phyloP scores from a whole-genome alignment of 257 asterid genomes.

The Solanum paucissectum region DNA sequence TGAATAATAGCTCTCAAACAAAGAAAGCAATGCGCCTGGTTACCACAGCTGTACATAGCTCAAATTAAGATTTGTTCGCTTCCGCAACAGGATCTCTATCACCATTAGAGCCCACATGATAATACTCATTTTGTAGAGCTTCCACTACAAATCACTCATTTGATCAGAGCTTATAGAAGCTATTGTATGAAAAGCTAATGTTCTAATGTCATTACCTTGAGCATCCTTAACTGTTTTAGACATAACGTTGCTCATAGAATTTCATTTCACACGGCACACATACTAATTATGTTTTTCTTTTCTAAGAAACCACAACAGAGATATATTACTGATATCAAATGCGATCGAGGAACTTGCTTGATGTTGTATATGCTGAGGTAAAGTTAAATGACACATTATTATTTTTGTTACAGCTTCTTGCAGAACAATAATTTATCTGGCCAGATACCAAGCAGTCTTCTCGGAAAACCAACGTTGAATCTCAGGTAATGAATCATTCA shows the following conservation, averaged over 20 bases:
- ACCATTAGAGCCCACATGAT: not conserved
- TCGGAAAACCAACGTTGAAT: conserved; percentile 38
- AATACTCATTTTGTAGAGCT: not conserved
- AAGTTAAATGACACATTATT: not conserved
- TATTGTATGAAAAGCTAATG: not conserved
- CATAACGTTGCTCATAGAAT: not conserved
- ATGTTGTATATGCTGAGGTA: not conserved
- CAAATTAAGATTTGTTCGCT: not conserved
- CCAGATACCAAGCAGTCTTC: conserved; percentile 52
- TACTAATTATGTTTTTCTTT: not conserved
- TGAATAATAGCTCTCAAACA: not conserved
- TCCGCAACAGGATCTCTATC: not conserved
- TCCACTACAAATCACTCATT: not conserved
- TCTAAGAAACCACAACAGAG: not conserved
- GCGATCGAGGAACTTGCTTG: not conserved
- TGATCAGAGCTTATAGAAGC: not conserved
- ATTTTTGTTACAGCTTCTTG: conserved; percentile 43
- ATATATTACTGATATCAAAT: not conserved
- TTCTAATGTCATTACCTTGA: not conserved
- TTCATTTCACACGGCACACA: not conserved
- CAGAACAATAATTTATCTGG: conserved; percentile 92
- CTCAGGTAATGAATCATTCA: conserved; percentile 33
- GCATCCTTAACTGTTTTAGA: not conserved
- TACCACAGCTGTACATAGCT: not conserved
- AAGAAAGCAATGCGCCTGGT: not conserved